Evolutionary conservation across 2,329 filamentous ascomycete species (phyloP), one percentile per base, ranked within the genome.

Genomic region (Periconia sp.): DNA sequence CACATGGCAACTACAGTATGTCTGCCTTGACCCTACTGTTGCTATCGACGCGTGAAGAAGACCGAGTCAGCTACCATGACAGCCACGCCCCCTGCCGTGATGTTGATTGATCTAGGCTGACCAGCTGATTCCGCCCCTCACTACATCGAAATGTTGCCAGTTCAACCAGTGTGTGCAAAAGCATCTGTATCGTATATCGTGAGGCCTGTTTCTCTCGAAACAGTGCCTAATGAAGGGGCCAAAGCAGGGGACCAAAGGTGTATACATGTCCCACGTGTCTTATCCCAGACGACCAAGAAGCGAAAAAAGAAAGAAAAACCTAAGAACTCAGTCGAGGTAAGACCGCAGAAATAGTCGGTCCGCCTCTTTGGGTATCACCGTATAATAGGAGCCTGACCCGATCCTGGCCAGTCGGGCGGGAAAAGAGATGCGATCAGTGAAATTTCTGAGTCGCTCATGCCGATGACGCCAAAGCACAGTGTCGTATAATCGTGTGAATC

Each of bases 311-410:
- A n/a, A n/a, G n/a, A n/a, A n/a, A 9, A 41, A 34, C 16, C 13
- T 9, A 35, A 19, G 22, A 16, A 25, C 22, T 23, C 21, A 34
- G 9, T 15, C 13, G 12, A 15, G 21, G 12, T 24, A 11, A 2
- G 15, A 28, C 11, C 25, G 25, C 25, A n/a, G 29, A 32, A 18
- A 18, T 5, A 32, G 9, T 28, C 23, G 33, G 9, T 31, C 40
- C 31, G 36, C 42, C 47, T 49, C 46, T n/a, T 35, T 50, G 47
- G 47, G 47, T 50, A 50, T 50, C 47, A 50, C 43, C 43, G 28
- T 40, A 29, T 25, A 22, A 28, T n/a, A 30, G 5, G 18, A 17
- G 23, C 23, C 23, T 16, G 7, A 12, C 17, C 18, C 19, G 18
- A 36, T 19, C n/a, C 33, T 23, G n/a, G 5, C 33, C 33, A 8